Percentiles rank a stretch among this genome's conserved stretches.
Evolutionary conservation across 306 rosid species (phyloP).

Genomic region (Arachis stenosperma): DNA sequence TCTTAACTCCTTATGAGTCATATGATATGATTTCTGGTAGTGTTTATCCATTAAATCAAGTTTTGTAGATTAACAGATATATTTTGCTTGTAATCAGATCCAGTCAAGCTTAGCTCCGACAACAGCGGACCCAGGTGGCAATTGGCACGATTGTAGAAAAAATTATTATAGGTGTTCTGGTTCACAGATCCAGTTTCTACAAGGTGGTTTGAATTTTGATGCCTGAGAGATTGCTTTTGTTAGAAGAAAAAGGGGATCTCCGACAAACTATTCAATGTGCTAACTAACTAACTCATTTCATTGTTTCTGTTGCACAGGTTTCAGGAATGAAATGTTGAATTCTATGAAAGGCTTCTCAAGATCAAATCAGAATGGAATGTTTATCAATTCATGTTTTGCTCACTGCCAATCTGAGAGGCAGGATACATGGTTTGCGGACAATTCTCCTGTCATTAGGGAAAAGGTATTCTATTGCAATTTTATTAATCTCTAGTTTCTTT

Average conservation of each 20-base stretch:
- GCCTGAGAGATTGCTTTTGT: constrained; percentile 30
- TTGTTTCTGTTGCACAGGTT: constrained; percentile 56
- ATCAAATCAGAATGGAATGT: constrained; percentile 72
- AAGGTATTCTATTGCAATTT: constrained; percentile 47
- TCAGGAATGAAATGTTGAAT: constrained; percentile 80
- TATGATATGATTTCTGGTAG: background rate
- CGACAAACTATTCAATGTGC: background rate
- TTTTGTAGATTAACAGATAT: constrained; percentile 9
- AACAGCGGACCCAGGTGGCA: constrained; percentile 76
- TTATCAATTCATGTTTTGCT: constrained; percentile 89
- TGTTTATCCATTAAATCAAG: background rate
- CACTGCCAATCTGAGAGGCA: constrained; percentile 96
- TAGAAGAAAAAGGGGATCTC: constrained; percentile 8
- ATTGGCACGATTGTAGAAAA: constrained; percentile 79
- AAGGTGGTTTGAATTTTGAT: constrained; percentile 68
- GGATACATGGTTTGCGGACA: constrained; percentile 87
- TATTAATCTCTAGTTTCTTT: background rate
- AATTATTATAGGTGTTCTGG: constrained; percentile 65
- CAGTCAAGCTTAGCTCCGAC: constrained; percentile 87
- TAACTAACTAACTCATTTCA: constrained; percentile 17
- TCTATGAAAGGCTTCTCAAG: constrained; percentile 58
- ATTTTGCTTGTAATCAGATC: constrained; percentile 55
- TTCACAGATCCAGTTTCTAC: constrained; percentile 74
- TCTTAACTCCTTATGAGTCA: constrained; percentile 18
- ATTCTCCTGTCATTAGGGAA: constrained; percentile 75